Conservation (phyloP, 495 filamentous ascomycete species). For the Penicillium maclennaniae region DNA sequence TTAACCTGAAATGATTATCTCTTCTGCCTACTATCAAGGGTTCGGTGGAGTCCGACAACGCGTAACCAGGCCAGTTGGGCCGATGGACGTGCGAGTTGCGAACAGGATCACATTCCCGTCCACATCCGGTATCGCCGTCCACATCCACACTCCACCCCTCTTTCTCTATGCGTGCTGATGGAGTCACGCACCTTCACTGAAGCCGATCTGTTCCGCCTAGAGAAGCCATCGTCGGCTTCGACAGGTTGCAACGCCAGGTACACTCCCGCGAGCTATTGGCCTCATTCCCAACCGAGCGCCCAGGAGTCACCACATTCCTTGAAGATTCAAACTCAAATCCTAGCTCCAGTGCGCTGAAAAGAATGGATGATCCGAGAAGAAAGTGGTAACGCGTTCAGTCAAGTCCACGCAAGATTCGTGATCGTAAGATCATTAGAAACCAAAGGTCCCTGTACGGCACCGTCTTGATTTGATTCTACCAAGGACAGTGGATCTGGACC, state of each 20-base stretch:
- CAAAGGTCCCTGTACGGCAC: neutral
- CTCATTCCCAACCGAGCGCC: conserved; percentile 16
- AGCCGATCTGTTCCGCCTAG: conserved; percentile 12
- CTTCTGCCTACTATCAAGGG: neutral
- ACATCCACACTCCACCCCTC: conserved; percentile 13
- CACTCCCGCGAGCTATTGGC: conserved; percentile 14
- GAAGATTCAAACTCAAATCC: neutral
- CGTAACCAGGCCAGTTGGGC: neutral
- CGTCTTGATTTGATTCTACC: neutral
- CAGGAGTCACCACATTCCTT: neutral
- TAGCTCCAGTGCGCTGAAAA: neutral
- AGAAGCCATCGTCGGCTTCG: neutral
- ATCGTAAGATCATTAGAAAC: neutral
- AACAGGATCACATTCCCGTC: conserved; percentile 19
- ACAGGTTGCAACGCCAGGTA: conserved; percentile 18
- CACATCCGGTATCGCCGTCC: conserved; percentile 6
- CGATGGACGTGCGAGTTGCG: neutral
- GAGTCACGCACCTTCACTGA: neutral
- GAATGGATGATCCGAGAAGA: neutral
- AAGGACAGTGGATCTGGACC: neutral
- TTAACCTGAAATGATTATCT: neutral
- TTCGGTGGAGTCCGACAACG: neutral
- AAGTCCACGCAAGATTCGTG: neutral
- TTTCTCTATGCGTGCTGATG: neutral
- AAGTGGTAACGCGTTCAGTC: neutral